Percentiles rank a stretch among this genome's conserved stretches.
Conservation (phyloP, 1,284 basidiomycete species). For the Microstroma glucosiphilum region DNA sequence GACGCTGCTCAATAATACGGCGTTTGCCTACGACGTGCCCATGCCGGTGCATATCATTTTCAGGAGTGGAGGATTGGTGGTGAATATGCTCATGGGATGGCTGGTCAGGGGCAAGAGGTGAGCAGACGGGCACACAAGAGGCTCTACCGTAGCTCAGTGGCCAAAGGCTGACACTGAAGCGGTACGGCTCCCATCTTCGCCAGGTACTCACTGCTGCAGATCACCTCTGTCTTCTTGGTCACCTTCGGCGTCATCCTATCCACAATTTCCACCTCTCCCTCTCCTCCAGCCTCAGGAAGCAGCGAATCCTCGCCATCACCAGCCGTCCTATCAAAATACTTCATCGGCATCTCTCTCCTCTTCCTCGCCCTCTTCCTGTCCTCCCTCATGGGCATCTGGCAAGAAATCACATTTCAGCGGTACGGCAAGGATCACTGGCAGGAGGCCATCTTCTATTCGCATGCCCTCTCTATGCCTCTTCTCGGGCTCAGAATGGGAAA, state of each 20-base stretch:
- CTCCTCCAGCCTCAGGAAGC: constrained; percentile 21
- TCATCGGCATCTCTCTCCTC: constrained; percentile 68
- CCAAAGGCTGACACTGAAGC: background rate
- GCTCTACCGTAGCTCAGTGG: too few relatives aligned
- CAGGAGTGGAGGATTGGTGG: constrained; percentile 77
- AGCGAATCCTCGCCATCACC: constrained; percentile 11
- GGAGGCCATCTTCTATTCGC: constrained; percentile 78
- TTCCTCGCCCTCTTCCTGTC: constrained; percentile 70
- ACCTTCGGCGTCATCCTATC: constrained; percentile 75
- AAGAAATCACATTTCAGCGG: constrained; percentile 70
- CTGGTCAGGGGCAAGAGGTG: constrained; percentile 57
- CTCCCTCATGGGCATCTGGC: constrained; percentile 74
- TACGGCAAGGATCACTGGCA: constrained; percentile 70
- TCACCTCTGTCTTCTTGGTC: constrained; percentile 66
- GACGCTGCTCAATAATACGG: constrained; percentile 81
- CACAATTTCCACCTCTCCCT: constrained; percentile 65
- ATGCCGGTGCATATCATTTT: constrained; percentile 93
- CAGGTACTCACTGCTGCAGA: constrained; percentile 27
- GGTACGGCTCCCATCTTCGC: constrained; percentile 13
- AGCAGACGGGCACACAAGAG: background rate
- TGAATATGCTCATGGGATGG: constrained; percentile 71
- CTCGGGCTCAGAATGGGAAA: constrained; percentile 52
- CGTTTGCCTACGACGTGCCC: constrained; percentile 75
- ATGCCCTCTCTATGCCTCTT: constrained; percentile 65
- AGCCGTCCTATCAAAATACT: constrained; percentile 56